Base-by-base conservation (phyloP, 192 early-diverging fungal species). In the Phlyctochytrium arcticum region DNA sequence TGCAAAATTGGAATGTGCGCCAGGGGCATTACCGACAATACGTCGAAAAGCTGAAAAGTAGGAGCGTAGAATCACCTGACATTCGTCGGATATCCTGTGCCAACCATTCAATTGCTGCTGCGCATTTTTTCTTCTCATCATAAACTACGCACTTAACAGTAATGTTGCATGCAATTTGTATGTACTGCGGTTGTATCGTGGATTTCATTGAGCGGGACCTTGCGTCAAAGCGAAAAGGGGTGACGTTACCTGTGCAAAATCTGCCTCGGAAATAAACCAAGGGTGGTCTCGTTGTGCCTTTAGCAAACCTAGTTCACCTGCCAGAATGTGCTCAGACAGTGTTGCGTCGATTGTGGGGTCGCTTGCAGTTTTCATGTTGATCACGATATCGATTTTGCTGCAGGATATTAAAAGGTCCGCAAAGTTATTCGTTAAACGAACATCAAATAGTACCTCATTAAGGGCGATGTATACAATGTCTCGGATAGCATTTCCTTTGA, bases 311-410 rank as follows among this genome's bases (percentile, higher is more conserved):
- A n/a, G n/a, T n/a, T n/a, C n/a, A n/a, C n/a, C n/a, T n/a, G n/a
- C n/a, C n/a, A 60, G 39, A 19, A 60, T 60, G 59, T 60, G 59
- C 10, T 2, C 23, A 19, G 42, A n/a, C 42, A 60, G n/a, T 1
- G 27, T 6, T 5, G 19, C 59, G 24, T 60, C 59, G 17, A 27
- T 12, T 24, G 3, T 21, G 4, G 3, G n/a, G 15, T 60, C 31
- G 23, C 46, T 48, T 21, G 59, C 12, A 2, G 42, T 27, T 3
- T 26, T 47, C 27, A 63, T 3, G 34, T 63, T 63, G 10, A 63
- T 29, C 9, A 63, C 10, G 15, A 63, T 34, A 35, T 63, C 61
- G 49, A 54, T 55, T 54, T 63, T 63, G 48, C 61, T 54, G n/a
- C n/a, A n/a, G n/a, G n/a, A n/a, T n/a, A n/a, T n/a, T n/a, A n/a